Base-by-base conservation (phyloP, 2,329 filamentous ascomycete species). In the Ophioceras dolichostomum region DNA sequence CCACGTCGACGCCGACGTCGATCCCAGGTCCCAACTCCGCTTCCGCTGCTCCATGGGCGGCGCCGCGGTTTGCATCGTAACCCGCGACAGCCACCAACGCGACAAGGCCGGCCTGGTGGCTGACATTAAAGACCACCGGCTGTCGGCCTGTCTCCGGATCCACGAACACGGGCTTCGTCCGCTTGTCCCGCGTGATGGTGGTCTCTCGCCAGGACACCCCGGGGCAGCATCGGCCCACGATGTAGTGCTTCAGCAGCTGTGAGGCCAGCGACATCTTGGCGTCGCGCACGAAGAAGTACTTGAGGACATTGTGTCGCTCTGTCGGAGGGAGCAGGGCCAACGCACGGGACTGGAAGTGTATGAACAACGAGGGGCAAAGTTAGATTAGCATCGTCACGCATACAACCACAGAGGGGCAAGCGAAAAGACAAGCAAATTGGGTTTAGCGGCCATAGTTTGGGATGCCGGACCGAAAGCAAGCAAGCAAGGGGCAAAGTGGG, bases 101-200 rank as follows among this genome's bases (percentile, higher is more conserved):
- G 0, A 87, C 83, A 13, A 89, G 61, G 2, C 83, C 83, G 8
- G 78, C 79, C 61, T 89, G 83, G 55, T 89, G 83, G 32, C 74
- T 79, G 39, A 88, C 70, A 57, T 89, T 89, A 66, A 89, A 88
- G 43, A 61, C 48, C n/a, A 76, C 53, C 14, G 66, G 57, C 47
- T 65, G 59, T 39, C 41, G 59, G 45, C 47, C 70, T 47, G 43
- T 67, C 60, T 53, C 64, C 56, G 44, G 66, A 62, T 63, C 61
- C 51, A 49, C 51, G 52, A 63, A 76, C 36, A 71, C 53, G 31
- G 73, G 73, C 54, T 76, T 76, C 38, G 60, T 63, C 48, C 59
- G 61, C 54, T 58, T 42, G 61, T 76, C 65, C 56, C 76, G 69
- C 10, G 68, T 65, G 39, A 82, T 61, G 14, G 49, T 58, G 34